These are phyloP conservation scores for Tritrichomonas foetus DNA, from an alignment of 208 protist genomes.

Conservation along the genomic window DNA sequence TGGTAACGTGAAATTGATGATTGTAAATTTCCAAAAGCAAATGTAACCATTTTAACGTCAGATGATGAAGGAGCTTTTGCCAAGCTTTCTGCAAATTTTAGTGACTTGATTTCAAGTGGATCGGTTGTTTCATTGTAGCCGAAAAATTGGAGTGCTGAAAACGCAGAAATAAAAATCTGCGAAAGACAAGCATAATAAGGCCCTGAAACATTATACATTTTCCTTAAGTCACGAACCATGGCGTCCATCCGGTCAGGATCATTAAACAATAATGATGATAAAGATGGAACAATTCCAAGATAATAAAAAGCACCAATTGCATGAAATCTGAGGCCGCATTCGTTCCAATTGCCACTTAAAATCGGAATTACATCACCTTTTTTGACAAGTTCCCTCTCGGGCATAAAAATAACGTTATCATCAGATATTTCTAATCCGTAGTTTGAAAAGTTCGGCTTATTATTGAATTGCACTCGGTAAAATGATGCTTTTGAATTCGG, in stretches of 20 bases:
- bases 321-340: not conserved
- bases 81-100: too few species aligned
- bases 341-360: not conserved
- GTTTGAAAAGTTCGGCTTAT: not conserved
- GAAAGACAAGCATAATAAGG: not conserved
- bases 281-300: not conserved
- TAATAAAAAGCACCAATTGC: not conserved
- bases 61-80: too few species aligned
- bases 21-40: too few species aligned
- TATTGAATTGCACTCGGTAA: not conserved
- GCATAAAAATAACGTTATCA: not conserved
- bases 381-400: not conserved
- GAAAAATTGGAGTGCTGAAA: not conserved
- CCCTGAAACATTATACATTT: not conserved
- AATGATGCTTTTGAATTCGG: not conserved
- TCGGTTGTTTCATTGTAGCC: not conserved
- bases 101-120: too few species aligned
- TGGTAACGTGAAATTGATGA: too few species aligned
- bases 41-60: too few species aligned
- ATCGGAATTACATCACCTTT: not conserved
- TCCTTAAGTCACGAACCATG: not conserved
- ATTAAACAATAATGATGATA: not conserved
- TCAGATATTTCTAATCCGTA: not conserved
- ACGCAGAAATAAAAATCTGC: not conserved
- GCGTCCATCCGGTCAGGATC: not conserved